Evolutionary conservation across 345 rosid genomes (phyloP), one percentile per base, ranked within the genome.

Genomic region (Brassica incana): DNA sequence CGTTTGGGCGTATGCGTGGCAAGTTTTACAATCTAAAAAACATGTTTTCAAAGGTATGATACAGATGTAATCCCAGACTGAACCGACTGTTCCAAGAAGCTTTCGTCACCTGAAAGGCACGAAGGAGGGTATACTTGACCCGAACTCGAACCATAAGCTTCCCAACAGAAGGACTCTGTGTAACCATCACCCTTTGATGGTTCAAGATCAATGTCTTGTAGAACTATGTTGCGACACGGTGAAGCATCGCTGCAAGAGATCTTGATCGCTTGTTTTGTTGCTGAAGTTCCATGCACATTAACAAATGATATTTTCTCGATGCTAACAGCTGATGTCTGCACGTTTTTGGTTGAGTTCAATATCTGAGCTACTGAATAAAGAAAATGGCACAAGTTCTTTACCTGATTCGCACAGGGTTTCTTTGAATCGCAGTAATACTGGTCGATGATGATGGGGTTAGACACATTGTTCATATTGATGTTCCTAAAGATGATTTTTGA

Each of bases 351-450:
- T 20, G 23, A 20, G 20, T 14, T 76, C 67, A 2, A 6, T 67
- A 58, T 8, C n/a, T 67, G 20, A 66, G 29, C 43, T 12, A 25
- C 48, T 32, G 32, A 36, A 64, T 20, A 36, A 33, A 65, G 45
- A 5, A 65, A 15, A 64, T 27, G 71, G 8, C 68, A 16, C 2
- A 67, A 35, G 18, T 74, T 32, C 20, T 71, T 25, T 82, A 92
- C 99, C 97, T 95, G 94, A 84, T 95, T 95, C 36, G 81, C 87
- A 84, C 97, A 95, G 6, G 97, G 95, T 48, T 32, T 69, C 27
- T 0, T 20, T 1, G 97, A 89, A 81, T 95, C 97, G 40, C 99
- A 95, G 75, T 92, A 95, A 74, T 90, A 95, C 72, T 91, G 98
- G 76, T 95, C 88, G 36, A 95, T 88, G 70, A 95, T 89, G 6